Percentiles rank a stretch among this genome's conserved stretches.
These are phyloP conservation scores for Mycena crocata DNA, from an alignment of 768 basidiomycete genomes.

Conservation along the genomic window DNA sequence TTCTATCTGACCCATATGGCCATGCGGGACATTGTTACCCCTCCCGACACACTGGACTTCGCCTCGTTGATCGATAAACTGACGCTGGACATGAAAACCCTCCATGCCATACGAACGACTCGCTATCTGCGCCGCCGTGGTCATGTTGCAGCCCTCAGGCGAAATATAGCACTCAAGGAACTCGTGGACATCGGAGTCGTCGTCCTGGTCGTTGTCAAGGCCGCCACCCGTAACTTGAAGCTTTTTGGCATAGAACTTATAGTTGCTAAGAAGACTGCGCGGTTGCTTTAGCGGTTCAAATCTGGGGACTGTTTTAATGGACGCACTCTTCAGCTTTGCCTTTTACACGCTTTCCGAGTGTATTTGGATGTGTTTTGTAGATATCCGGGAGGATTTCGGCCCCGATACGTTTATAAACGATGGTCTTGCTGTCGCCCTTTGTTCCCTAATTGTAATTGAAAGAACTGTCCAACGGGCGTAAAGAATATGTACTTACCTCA, in stretches of 20 bases:
- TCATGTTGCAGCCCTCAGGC: conserved; percentile 35
- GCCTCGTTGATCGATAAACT: too few species aligned
- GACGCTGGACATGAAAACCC: background rate
- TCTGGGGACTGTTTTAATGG: background rate
- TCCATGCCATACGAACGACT: background rate
- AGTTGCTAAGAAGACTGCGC: conserved; percentile 23
- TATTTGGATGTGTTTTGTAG: conserved; percentile 24
- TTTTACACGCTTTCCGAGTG: conserved; percentile 36
- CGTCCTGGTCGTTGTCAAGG: conserved; percentile 25
- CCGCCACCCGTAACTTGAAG: conserved; percentile 37
- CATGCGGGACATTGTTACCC: too few species aligned
- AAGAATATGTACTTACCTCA: background rate
- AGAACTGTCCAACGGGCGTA: too few species aligned
- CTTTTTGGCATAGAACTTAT: conserved; percentile 28
- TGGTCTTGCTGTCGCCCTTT: conserved; percentile 37
- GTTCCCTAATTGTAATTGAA: too few species aligned
- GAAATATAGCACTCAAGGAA: conserved; percentile 14
- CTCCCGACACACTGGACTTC: too few species aligned
- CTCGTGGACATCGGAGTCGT: background rate
- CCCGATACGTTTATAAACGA: conserved; percentile 38
- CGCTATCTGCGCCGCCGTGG: background rate
- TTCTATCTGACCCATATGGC: too few species aligned
- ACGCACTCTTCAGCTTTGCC: conserved; percentile 32
- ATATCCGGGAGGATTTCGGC: conserved; percentile 33
- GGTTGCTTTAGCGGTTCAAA: background rate